Percentiles rank a stretch among this genome's conserved stretches.
These are phyloP conservation scores for Vitis riparia DNA, from an alignment of 164 flowering plant genomes.

Conservation along the genomic window DNA sequence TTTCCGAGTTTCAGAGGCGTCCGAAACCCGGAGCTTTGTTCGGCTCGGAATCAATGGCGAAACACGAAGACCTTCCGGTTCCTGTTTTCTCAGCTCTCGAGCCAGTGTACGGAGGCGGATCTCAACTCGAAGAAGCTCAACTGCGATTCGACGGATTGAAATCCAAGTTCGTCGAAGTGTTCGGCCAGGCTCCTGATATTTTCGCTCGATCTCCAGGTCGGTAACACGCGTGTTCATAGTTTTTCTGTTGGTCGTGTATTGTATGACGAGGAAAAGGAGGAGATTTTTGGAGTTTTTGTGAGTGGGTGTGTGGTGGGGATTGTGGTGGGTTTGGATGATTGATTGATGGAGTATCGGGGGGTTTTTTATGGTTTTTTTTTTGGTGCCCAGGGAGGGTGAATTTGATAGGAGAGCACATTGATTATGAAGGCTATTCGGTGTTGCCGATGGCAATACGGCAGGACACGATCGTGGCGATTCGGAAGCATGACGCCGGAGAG, in stretches of 20 bases:
- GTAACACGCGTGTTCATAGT: no score
- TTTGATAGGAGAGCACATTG: slow-evolving; percentile 97
- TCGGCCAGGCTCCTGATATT: slow-evolving; percentile 64
- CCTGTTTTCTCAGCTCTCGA: slow-evolving; percentile 63
- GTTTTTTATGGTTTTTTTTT: not conserved
- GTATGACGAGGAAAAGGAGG: no score
- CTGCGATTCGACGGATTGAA: slow-evolving; percentile 63
- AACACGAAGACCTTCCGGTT: slow-evolving; percentile 72
- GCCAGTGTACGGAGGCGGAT: slow-evolving; percentile 81
- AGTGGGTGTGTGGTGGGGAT: not conserved
- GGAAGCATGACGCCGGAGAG: slow-evolving; percentile 46
- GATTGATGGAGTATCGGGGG: not conserved
- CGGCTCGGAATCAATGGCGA: slow-evolving; percentile 38
- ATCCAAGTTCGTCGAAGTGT: slow-evolving; percentile 58
- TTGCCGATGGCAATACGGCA: slow-evolving; percentile 96
- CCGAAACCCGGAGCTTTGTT: no score
- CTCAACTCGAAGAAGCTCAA: slow-evolving; percentile 73
- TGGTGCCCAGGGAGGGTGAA: slow-evolving; percentile 80
- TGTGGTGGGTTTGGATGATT: not conserved
- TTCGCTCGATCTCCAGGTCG: slow-evolving; percentile 94
- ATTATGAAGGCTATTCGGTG: slow-evolving; percentile 96
- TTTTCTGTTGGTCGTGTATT: no score
- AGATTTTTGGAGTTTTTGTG: not conserved
- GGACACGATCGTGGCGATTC: slow-evolving; percentile 82
- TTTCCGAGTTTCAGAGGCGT: no score